Evolutionary conservation across 495 filamentous ascomycete genomes (phyloP).

Genomic region (Aspergillus haitiensis): DNA sequence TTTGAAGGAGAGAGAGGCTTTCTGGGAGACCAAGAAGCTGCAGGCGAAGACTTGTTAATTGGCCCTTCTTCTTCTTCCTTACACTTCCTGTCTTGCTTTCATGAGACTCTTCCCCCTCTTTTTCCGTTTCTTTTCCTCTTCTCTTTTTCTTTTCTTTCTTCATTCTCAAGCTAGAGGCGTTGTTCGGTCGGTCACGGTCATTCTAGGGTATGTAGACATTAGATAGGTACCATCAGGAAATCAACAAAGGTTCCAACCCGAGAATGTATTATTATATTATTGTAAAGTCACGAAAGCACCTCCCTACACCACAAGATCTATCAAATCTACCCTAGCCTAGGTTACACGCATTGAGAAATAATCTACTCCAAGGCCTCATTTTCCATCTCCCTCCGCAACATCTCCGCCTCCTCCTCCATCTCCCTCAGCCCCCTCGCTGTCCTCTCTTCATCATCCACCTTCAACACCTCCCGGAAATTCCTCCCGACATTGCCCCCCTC

Average conservation of each 20-base stretch:
- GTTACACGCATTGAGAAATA: background rate
- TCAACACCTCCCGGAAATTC: conserved; percentile 27
- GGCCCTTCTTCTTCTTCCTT: background rate
- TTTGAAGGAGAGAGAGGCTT: conserved; percentile 70
- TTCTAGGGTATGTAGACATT: conserved; percentile 19
- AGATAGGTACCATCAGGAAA: conserved; percentile 1
- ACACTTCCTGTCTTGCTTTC: too few relatives aligned
- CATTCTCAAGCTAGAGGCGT: conserved; percentile 17
- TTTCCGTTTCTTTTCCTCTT: background rate
- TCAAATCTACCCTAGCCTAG: background rate
- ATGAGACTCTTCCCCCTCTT: conserved; percentile 2
- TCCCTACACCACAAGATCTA: background rate
- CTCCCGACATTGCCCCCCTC: conserved; percentile 83
- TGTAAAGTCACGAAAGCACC: background rate
- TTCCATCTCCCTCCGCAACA: conserved; percentile 74
- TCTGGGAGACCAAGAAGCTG: conserved; percentile 57
- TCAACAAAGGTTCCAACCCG: background rate
- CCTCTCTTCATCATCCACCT: conserved; percentile 17
- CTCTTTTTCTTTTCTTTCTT: conserved; percentile 9
- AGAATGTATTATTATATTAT: background rate
- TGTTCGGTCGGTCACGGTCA: conserved; percentile 9
- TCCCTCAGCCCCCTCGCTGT: conserved; percentile 30
- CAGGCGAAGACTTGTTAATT: conserved; percentile 2
- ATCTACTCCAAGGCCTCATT: conserved; percentile 27
- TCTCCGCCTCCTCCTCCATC: conserved; percentile 60